phyloP scores from a whole-genome alignment of 163 green algal species.

The Chloromonas sp. region DNA sequence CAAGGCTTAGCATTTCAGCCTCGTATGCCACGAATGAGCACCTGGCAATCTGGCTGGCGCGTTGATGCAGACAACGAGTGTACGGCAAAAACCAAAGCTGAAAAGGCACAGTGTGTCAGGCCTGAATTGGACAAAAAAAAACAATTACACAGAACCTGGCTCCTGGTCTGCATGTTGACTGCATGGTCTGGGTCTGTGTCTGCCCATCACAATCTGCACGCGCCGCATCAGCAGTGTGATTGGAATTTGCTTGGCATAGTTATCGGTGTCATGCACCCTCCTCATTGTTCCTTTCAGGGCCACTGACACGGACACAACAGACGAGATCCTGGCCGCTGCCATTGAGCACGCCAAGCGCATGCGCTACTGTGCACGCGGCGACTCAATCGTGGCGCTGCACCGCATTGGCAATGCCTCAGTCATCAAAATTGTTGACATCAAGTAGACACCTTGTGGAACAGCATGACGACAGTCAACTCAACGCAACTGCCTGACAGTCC shows the following conservation, averaged over 20 bases:
- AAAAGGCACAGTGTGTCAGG: too few species aligned
- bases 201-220: background rate
- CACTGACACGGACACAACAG: slow-evolving; percentile 90
- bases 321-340: slow-evolving; percentile 85
- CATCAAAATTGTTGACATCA: slow-evolving; percentile 84
- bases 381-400: slow-evolving; percentile 91
- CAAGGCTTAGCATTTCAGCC: too few species aligned
- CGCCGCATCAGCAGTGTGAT: background rate
- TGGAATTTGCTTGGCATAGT: background rate
- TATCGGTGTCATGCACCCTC: too few species aligned
- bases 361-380: slow-evolving; percentile 53
- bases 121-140: too few species aligned
- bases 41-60: too few species aligned
- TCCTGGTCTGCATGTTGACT: too few species aligned
- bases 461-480: slow-evolving; percentile 74
- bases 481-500: too few species aligned
- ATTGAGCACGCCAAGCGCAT: slow-evolving; percentile 76
- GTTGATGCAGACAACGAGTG: too few species aligned
- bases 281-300: slow-evolving; percentile 25
- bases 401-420: slow-evolving; percentile 93
- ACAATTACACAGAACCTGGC: too few species aligned
- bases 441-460: slow-evolving; percentile 46
- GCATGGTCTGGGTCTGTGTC: background rate
- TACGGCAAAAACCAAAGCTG: too few species aligned
- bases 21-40: too few species aligned